Evolutionary conservation across 2,329 filamentous ascomycete species (phyloP), one percentile per base, ranked within the genome.

Genomic region (Ophioceras dolichostomum): DNA sequence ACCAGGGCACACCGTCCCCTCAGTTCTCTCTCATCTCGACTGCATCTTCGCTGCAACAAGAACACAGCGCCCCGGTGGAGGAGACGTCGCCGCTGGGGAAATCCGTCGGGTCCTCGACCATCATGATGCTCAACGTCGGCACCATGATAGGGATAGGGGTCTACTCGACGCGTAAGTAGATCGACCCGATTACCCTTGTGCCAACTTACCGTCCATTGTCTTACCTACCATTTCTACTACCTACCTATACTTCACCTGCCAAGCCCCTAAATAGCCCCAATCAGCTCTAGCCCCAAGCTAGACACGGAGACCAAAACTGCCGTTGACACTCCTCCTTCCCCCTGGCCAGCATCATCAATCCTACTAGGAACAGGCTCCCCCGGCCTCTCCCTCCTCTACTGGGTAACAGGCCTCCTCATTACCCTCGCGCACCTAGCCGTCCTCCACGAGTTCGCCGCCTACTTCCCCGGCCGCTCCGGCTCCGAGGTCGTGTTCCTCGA

Each of bases 401-500:
- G 77, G 76, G 52, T 68, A 3, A 61, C 80, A 10, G 77, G 77
- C 3, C 70, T 71, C 41, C 32, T 79, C 26, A 70, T 77, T 36
- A 67, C 76, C 0, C 50, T 62, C 0, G 62, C 68, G 4, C 67
- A 67, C 3, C 62, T 79, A 4, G 58, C 64, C 0, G 66, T 77
- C 0, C 80, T 80, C 39, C 66, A 80, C 9, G 77, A 82, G 46
- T 68, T 71, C 14, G 67, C 74, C 0, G 64, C 71, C 1, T 80
- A 76, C 42, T 82, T 80, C 39, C 76, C 76, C 1, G 79, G 70
- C 47, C 68, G 77, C 9, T 78, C 72, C 2, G 77, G 76, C 0
- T 67, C 69, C 0, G 74, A 82, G 47, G 76, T 78, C 0, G 76
- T 79, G 0, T 82, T 79, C 45, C 62, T 82, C 1, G 77, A 82